A percentile compares a stretch with the other conserved stretches of the same genome.
phyloP scores from a whole-genome alignment of 352 stramenopile genomes.

The Aphanomyces invadans region DNA sequence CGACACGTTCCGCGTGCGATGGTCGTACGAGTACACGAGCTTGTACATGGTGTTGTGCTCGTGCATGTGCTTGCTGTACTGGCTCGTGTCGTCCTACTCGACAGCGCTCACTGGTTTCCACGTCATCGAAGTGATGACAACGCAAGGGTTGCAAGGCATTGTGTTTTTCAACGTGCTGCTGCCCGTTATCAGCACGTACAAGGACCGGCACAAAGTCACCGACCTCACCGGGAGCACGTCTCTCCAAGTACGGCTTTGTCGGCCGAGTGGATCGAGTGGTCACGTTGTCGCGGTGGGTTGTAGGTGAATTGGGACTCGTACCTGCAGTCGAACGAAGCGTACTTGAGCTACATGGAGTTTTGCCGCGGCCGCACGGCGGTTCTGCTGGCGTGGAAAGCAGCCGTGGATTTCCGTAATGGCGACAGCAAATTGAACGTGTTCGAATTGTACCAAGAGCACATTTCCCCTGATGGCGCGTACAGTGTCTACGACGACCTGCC shows the following conservation, averaged over 20 bases:
- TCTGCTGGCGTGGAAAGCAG: slow-evolving; percentile 19
- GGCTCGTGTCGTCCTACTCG: slow-evolving; percentile 1
- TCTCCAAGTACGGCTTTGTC: slow-evolving; percentile 12
- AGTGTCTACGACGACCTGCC: background rate
- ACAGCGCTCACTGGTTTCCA: background rate
- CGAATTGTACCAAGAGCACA: slow-evolving; percentile 18
- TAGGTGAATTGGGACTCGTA: slow-evolving; percentile 23
- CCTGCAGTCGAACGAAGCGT: slow-evolving; percentile 4
- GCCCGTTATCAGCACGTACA: slow-evolving; percentile 9
- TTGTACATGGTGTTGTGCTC: slow-evolving; percentile 13
- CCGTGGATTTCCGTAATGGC: slow-evolving; percentile 8
- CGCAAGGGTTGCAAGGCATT: slow-evolving; percentile 13
- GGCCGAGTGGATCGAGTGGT: background rate
- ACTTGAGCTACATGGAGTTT: slow-evolving; percentile 21
- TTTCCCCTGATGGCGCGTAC: background rate
- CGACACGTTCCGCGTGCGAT: slow-evolving; percentile 16
- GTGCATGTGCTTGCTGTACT: background rate
- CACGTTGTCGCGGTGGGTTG: no score
- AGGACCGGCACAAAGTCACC: slow-evolving; percentile 9
- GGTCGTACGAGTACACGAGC: slow-evolving; percentile 15
- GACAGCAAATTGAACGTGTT: background rate
- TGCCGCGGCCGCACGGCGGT: slow-evolving; percentile 2
- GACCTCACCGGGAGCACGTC: slow-evolving; percentile 11
- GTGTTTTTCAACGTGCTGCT: slow-evolving; percentile 21
- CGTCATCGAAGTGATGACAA: slow-evolving; percentile 2